A percentile compares a stretch with the other conserved stretches of the same genome.
These are phyloP conservation scores for Hylodesmum podocarpum DNA, from an alignment of 306 rosid species.

Conservation along the genomic window DNA sequence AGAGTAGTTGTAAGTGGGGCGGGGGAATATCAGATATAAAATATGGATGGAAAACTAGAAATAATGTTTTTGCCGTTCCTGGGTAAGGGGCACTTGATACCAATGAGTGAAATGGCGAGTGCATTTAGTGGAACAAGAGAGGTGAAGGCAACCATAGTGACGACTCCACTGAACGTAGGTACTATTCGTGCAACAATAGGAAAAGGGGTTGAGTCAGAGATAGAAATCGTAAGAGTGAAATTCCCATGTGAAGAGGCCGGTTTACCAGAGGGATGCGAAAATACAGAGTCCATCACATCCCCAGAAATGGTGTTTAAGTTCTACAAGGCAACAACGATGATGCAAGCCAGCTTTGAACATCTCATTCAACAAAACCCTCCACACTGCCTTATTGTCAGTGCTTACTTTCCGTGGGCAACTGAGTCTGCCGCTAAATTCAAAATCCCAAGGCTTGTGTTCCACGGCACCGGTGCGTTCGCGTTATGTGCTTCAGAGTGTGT, in stretches of 20 bases:
- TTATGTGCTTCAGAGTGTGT: conserved; percentile 6
- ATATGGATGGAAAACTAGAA: background rate
- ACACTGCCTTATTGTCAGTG: background rate
- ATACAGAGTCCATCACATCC: background rate
- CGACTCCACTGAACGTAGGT: background rate
- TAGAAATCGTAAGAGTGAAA: background rate
- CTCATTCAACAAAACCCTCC: conserved; percentile 17
- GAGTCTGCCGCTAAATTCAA: conserved; percentile 35
- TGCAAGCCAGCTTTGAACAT: conserved; percentile 33
- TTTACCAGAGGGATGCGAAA: conserved; percentile 45
- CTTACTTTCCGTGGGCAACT: conserved; percentile 15
- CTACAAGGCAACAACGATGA: conserved; percentile 13
- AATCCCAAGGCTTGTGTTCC: conserved; percentile 50
- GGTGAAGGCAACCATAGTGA: background rate
- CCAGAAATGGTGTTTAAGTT: background rate
- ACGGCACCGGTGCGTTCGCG: conserved; percentile 41
- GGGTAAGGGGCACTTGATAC: conserved; percentile 15
- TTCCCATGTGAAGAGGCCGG: conserved; percentile 36
- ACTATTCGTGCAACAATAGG: background rate
- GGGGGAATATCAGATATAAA: no score
- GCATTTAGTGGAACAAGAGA: background rate
- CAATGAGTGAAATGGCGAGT: background rate
- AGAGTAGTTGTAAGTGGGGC: no score
- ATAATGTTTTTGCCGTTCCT: background rate
- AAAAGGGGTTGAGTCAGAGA: background rate